phyloP scores from a whole-genome alignment of 768 basidiomycete species.

The Mycena galopus region DNA sequence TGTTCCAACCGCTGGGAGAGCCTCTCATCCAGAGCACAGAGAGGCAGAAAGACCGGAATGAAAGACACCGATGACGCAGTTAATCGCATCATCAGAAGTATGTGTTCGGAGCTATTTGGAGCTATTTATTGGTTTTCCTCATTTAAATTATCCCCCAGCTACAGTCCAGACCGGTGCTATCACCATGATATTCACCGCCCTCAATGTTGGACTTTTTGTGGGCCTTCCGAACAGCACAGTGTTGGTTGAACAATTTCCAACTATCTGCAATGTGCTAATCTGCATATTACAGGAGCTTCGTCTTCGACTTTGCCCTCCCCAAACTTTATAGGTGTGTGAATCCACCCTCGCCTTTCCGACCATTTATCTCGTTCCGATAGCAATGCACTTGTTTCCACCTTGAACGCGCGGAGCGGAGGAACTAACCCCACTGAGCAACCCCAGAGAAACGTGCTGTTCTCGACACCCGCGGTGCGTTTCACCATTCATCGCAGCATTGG shows the following conservation, averaged over 20 bases:
- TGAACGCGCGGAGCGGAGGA: background rate
- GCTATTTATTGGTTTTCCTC: too few species aligned
- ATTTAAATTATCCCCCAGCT: too few species aligned
- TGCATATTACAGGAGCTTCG: background rate
- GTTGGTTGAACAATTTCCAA: background rate
- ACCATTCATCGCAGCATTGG: too few species aligned
- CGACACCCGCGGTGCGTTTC: too few species aligned
- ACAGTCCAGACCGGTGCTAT: background rate
- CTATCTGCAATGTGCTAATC: too few species aligned
- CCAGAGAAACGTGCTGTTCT: too few species aligned
- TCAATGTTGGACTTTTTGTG: background rate
- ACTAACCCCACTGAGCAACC: too few species aligned
- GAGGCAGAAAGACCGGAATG: background rate
- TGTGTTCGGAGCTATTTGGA: too few species aligned
- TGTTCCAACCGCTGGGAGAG: background rate
- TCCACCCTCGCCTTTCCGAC: too few species aligned
- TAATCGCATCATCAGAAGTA: background rate
- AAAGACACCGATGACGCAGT: background rate
- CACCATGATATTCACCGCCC: background rate
- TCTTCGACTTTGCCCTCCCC: background rate
- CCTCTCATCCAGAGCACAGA: background rate
- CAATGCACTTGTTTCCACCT: background rate
- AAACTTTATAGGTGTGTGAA: too few species aligned
- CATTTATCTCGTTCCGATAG: too few species aligned
- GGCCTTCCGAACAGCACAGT: background rate